phyloP scores from a whole-genome alignment of 768 basidiomycete genomes.

The Tephrocybe sp. region DNA sequence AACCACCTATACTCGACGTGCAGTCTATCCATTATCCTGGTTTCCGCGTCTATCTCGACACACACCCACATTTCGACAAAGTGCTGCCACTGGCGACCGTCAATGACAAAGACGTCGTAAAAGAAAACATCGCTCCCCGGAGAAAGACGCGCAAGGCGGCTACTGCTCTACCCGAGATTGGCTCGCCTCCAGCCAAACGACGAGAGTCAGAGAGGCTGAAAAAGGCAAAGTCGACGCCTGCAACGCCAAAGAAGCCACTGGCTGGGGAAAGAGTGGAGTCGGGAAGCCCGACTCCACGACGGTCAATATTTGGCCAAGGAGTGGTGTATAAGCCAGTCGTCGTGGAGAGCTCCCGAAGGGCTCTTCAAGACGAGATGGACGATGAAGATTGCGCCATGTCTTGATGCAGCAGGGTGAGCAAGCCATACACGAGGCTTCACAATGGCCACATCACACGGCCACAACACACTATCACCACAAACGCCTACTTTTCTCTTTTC shows the following conservation, averaged over 20 bases:
- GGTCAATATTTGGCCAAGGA: conserved; percentile 17
- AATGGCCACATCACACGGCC: not conserved
- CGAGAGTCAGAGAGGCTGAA: conserved; percentile 20
- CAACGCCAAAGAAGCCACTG: conserved; percentile 23
- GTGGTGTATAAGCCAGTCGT: conserved; percentile 20
- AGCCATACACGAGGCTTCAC: not conserved
- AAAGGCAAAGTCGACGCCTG: conserved; percentile 24
- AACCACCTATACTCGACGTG: conserved; percentile 44
- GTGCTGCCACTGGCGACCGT: conserved; percentile 2
- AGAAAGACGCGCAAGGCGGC: conserved; percentile 43
- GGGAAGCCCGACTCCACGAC: conserved; percentile 27
- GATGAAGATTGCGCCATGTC: conserved; percentile 8
- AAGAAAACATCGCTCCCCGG: conserved; percentile 60
- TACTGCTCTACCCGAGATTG: conserved; percentile 22
- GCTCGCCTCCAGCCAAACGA: conserved; percentile 22
- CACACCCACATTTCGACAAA: conserved; percentile 21
- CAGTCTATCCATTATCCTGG: conserved; percentile 70
- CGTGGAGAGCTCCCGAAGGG: conserved; percentile 25
- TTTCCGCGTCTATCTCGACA: conserved; percentile 58
- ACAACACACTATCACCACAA: not conserved
- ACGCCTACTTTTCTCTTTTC: not conserved
- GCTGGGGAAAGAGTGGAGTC: conserved; percentile 7
- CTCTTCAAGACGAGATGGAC: conserved; percentile 37
- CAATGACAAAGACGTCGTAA: conserved; percentile 36
- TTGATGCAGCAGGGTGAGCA: not conserved